Evolutionary conservation across 768 basidiomycete species (phyloP), one percentile per base, ranked within the genome.

Genomic region (Trametes punicea): DNA sequence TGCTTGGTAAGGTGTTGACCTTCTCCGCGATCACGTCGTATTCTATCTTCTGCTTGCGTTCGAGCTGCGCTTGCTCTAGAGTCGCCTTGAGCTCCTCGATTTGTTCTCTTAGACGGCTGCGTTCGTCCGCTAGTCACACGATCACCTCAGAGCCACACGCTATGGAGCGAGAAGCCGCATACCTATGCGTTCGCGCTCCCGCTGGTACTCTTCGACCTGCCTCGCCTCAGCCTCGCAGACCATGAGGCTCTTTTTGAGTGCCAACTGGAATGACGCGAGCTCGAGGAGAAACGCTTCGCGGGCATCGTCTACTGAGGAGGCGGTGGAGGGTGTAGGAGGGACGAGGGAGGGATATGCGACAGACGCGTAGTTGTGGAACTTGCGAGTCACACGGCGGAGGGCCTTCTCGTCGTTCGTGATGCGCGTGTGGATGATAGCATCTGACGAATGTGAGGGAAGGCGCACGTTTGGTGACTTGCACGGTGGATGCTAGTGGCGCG

Each of bases 11-110:
- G 16, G 82, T 80, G 63, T 91, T 90, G 45, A 92, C 83, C 68
- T 85, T 90, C 71, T 93, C 92, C 2, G 92, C 81, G 34, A 93
- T 80, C 42, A 80, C 74, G 73, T 93, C 91, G 66, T 93, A 93
- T 65, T 93, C 91, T 62, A 93, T 90, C 74, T 91, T 93, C 51
- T 85, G 80, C 56, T 76, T 77, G 44, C 91, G 82, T 53, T 84
- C 73, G 65, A 87, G 74, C 65, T 93, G 92, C 5, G 88, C 90
- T 61, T 90, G 83, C 61, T 91, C 89, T 55, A 93, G 70, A 3
- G 82, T 79, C 18, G 77, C 75, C 70, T 92, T 93, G 62, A 93
- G 78, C 61, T 88, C 84, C 61, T 85, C 81, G 47, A 93, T 92
- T 63, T 93, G 89, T 8, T 71, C 77, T 60, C 78, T 77, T 48